These are phyloP conservation scores for Phaffomyces thermotolerans DNA, from an alignment of 805 yeast species.

Conservation along the genomic window DNA sequence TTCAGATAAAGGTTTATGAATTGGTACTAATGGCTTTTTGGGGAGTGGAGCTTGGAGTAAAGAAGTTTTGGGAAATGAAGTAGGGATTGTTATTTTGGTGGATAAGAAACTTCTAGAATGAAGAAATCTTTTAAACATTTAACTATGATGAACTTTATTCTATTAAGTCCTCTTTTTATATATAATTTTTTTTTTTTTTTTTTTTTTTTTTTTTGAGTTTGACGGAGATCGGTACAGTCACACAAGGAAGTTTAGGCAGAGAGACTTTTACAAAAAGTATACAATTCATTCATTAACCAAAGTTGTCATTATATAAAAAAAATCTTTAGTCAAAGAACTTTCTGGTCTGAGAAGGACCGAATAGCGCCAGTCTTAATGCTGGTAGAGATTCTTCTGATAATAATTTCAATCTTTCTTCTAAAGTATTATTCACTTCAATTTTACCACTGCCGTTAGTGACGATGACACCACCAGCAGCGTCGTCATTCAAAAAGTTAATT, in stretches of 20 bases:
- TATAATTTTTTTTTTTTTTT: not conserved
- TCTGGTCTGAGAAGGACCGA: constrained; percentile 79
- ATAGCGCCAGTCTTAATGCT: constrained; percentile 82
- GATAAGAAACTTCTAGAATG: not conserved
- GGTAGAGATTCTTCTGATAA: constrained; percentile 84
- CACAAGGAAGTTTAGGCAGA: too few species aligned
- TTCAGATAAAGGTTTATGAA: constrained; percentile 1
- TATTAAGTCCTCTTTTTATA: too few species aligned
- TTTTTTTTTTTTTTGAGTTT: too few species aligned
- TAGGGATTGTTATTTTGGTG: too few species aligned
- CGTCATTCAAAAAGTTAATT: constrained; percentile 48
- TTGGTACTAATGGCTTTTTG: constrained; percentile 5
- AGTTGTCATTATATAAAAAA: too few species aligned
- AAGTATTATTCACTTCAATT: constrained; percentile 85
- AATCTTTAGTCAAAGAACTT: constrained; percentile 84
- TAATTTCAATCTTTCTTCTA: constrained; percentile 86
- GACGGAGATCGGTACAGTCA: not conserved
- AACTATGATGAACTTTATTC: too few species aligned
- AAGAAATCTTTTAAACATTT: not conserved
- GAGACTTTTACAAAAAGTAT: too few species aligned
- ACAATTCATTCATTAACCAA: too few species aligned
- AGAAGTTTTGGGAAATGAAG: not conserved
- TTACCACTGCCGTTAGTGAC: constrained; percentile 66
- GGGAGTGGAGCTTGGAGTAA: constrained; percentile 1
- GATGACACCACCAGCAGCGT: constrained; percentile 79